Percentiles rank a stretch among this genome's conserved stretches.
These are phyloP conservation scores for Sequoia sempervirens DNA, from an alignment of 75 land plant species.

Conservation along the genomic window DNA sequence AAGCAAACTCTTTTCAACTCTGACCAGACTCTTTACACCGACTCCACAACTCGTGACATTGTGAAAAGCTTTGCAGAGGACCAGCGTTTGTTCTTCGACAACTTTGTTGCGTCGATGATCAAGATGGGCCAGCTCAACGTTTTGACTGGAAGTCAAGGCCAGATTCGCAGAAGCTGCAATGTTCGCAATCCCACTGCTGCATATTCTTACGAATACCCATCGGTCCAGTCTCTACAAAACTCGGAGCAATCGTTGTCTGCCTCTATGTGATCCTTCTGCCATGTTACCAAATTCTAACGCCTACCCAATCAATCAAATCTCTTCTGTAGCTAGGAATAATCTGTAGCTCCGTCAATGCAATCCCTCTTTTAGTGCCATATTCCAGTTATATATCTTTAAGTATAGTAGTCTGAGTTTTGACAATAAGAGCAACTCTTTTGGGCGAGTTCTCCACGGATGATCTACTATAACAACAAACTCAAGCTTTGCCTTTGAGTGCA, in stretches of 20 bases:
- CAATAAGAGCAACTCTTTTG: too few relatives aligned
- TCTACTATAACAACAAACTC: too few relatives aligned
- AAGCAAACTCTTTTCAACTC: neutral
- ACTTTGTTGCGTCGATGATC: constrained; percentile 8
- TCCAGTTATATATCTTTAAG: too few relatives aligned
- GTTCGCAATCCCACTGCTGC: neutral
- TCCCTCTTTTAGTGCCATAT: too few relatives aligned
- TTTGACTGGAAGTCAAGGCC: constrained; percentile 10
- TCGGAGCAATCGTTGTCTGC: neutral
- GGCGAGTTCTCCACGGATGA: too few relatives aligned
- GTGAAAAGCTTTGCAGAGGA: neutral
- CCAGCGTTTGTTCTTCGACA: constrained; percentile 7
- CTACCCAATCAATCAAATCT: too few relatives aligned
- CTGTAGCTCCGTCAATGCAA: too few relatives aligned
- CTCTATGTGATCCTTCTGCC: neutral
- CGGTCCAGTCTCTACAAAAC: too few relatives aligned
- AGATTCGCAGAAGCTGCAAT: constrained; percentile 12
- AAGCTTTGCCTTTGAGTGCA: too few relatives aligned
- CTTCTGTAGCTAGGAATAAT: too few relatives aligned
- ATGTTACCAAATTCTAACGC: constrained; percentile 4
- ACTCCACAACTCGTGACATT: neutral
- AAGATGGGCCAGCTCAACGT: constrained; percentile 20
- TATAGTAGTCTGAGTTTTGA: too few relatives aligned
- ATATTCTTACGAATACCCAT: too few relatives aligned
- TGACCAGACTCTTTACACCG: neutral